These are phyloP conservation scores for Calonectria hongkongensis DNA, from an alignment of 2,329 filamentous ascomycete species.

Conservation along the genomic window DNA sequence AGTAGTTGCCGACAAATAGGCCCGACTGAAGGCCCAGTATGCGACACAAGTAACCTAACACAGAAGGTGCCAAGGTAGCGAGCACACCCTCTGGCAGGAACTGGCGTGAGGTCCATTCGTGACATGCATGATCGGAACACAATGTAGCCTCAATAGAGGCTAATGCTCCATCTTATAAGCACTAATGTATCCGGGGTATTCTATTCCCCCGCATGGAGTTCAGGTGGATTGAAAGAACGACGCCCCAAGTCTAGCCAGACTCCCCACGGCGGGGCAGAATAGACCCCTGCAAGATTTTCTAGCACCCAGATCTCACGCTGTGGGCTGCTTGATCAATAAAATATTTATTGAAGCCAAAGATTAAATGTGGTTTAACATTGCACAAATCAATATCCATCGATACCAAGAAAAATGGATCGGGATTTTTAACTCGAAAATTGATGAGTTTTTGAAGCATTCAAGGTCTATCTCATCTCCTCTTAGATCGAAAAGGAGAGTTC, in stretches of 20 bases:
- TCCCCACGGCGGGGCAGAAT: background rate
- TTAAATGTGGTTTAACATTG: background rate
- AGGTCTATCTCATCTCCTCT: background rate
- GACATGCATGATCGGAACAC: background rate
- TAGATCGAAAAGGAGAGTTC: background rate
- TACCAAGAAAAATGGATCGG: background rate
- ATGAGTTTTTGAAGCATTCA: background rate
- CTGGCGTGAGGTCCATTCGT: background rate
- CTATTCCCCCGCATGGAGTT: background rate
- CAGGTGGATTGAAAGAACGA: background rate
- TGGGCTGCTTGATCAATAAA: background rate
- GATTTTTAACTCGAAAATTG: background rate
- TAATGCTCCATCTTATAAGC: background rate
- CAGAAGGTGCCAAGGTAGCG: background rate
- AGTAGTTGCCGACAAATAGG: background rate
- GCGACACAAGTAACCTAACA: slow-evolving; percentile 3
- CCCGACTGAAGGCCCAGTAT: background rate
- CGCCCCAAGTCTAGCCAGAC: background rate
- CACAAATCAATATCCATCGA: background rate
- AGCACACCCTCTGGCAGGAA: slow-evolving; percentile 1
- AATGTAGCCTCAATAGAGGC: background rate
- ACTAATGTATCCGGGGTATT: background rate
- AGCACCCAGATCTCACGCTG: too few species aligned
- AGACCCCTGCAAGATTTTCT: background rate
- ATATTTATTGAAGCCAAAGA: background rate